These are phyloP conservation scores for Tulasnella sp. DNA, from an alignment of 768 basidiomycete species.

Conservation along the genomic window DNA sequence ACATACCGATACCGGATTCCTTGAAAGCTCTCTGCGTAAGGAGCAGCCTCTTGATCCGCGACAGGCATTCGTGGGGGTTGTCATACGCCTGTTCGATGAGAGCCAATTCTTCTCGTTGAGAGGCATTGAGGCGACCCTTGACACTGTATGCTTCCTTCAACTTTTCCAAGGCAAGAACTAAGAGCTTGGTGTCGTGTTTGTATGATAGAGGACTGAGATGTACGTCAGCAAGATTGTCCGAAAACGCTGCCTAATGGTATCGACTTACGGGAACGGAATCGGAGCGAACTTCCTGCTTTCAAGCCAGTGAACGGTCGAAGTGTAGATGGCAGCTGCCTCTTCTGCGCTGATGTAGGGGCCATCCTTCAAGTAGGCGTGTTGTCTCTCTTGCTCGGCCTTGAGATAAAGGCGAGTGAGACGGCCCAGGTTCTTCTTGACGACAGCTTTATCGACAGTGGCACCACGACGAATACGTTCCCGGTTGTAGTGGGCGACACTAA, in stretches of 20 bases:
- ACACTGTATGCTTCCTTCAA: slow-evolving; percentile 98
- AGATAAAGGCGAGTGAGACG: slow-evolving; percentile 94
- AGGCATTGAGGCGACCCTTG: slow-evolving; percentile 95
- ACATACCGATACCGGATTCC: slow-evolving; percentile 74
- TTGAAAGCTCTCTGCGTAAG: slow-evolving; percentile 98
- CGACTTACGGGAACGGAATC: slow-evolving; percentile 89
- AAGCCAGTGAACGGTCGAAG: slow-evolving; percentile 97
- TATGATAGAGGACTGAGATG: slow-evolving; percentile 78
- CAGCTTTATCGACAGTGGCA: slow-evolving; percentile 96
- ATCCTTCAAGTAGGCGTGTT: slow-evolving; percentile 98
- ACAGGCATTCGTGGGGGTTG: slow-evolving; percentile 97
- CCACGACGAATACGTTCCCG: slow-evolving; percentile 96
- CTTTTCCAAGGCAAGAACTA: slow-evolving; percentile 95
- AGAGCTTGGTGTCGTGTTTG: slow-evolving; percentile 97
- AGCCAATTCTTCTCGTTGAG: slow-evolving; percentile 95
- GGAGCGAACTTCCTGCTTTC: slow-evolving; percentile 97
- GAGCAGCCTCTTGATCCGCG: slow-evolving; percentile 94
- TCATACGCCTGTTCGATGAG: slow-evolving; percentile 99
- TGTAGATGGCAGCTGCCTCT: slow-evolving; percentile 98
- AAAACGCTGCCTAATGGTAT: slow-evolving; percentile 34
- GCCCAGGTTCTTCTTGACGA: slow-evolving; percentile 98
- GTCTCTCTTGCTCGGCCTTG: slow-evolving; percentile 98
- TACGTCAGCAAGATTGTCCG: slow-evolving; percentile 40
- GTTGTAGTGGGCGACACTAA: slow-evolving; percentile 92
- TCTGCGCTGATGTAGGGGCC: slow-evolving; percentile 99